Base-by-base conservation (phyloP, 768 basidiomycete species). In the Macrolepiota fuliginosa region DNA sequence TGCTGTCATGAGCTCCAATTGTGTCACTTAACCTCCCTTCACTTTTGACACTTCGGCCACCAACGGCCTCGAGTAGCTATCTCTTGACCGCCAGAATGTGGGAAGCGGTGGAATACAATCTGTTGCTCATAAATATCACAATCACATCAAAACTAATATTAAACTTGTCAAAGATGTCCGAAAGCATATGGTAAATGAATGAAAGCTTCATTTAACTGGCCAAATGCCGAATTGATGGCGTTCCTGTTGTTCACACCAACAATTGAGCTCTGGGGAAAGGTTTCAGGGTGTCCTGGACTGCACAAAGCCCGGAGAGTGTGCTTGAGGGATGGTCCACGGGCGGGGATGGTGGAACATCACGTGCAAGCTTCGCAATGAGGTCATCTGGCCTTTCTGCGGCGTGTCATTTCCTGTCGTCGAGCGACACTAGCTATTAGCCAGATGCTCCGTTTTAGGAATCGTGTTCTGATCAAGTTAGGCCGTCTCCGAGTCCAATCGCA, bases 401-500 rank as follows among this genome's bases (percentile, higher is more conserved):
- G 24, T 29, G 56, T 46, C 45, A 46, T 49, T 54, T 24, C 25
- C 19, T 45, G 19, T 17, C 42, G 7, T 45, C 42, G 42, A 19
- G 0, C 39, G 39, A 17, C 15, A 17, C 39, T 54, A 10, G 19
- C 15, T 29, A 45, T 57, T 22, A 12, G 7, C 46, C 46, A 19
- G 47, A 49, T 49, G 47, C 15, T 49, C 47, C 47, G 47, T 49
- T 19, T 24, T 24, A 19, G 47, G 47, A 49, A 49, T 10, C 11
- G 10, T 49, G 47, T 27, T 27, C 27, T 49, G 60, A 40, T 35
- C 56, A 60, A 36, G 24, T 27, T 29, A 27, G 19, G 54, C 56
- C 42, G 52, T 58, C 25, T 49, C 32, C 46, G 24, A n/a, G n/a
- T n/a, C n/a, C n/a, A n/a, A 59, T 59, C 50, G 37, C 58, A 62